These are phyloP conservation scores for Thraustochytrium sp. DNA, from an alignment of 352 stramenopile species.

Conservation along the genomic window DNA sequence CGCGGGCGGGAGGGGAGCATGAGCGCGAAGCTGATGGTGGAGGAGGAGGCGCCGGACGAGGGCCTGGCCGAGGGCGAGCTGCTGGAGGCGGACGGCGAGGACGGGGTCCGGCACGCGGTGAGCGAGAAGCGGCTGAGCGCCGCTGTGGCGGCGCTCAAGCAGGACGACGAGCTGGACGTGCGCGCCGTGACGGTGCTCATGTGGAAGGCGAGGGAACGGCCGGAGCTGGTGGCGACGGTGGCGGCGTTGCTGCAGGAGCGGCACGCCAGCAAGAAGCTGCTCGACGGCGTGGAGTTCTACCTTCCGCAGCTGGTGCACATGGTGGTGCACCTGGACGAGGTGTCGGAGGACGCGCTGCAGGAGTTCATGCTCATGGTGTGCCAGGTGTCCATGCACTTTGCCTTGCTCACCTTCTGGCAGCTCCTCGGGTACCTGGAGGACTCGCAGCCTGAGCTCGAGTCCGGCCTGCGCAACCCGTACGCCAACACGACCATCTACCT, in stretches of 20 bases:
- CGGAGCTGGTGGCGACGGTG: neutral
- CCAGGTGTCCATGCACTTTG: slow-evolving; percentile 70
- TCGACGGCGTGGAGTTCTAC: slow-evolving; percentile 83
- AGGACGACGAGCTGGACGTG: slow-evolving; percentile 9
- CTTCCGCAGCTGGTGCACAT: slow-evolving; percentile 79
- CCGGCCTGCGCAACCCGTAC: slow-evolving; percentile 61
- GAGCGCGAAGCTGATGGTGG: too few species aligned
- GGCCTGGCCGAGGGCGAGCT: too few species aligned
- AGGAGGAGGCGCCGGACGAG: too few species aligned
- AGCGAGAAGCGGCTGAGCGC: slow-evolving; percentile 1
- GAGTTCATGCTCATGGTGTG: slow-evolving; percentile 36
- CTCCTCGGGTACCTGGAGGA: slow-evolving; percentile 74
- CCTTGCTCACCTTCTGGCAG: slow-evolving; percentile 76
- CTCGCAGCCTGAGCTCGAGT: slow-evolving; percentile 66
- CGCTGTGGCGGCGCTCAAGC: neutral
- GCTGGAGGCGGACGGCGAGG: too few species aligned
- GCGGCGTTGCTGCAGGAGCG: neutral
- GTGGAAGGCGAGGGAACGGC: neutral
- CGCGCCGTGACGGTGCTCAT: slow-evolving; percentile 18
- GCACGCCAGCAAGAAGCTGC: slow-evolving; percentile 55
- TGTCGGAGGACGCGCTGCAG: slow-evolving; percentile 60
- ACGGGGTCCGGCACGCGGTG: too few species aligned
- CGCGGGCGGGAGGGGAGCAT: too few species aligned
- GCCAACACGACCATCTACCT: slow-evolving; percentile 68
- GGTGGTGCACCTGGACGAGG: slow-evolving; percentile 79